These are phyloP conservation scores for Chlorella sp. DNA, from an alignment of 139 green algal species.

Conservation along the genomic window DNA sequence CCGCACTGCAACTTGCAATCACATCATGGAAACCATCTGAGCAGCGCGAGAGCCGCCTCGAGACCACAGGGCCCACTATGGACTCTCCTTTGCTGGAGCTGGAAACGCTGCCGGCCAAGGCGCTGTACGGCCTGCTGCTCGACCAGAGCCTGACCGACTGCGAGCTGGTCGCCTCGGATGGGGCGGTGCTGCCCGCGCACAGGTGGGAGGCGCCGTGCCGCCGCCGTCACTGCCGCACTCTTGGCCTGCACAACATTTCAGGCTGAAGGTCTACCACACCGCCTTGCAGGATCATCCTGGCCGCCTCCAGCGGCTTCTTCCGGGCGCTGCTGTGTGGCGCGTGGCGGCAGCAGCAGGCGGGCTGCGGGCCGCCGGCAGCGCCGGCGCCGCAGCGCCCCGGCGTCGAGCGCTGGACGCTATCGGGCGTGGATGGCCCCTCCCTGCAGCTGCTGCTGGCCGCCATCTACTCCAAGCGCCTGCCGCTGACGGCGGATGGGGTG, in stretches of 20 bases:
- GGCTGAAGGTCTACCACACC: no score
- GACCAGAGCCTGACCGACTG: slow-evolving; percentile 45
- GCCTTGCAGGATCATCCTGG: slow-evolving; percentile 50
- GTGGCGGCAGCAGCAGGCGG: slow-evolving; percentile 5
- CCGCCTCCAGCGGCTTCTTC: slow-evolving; percentile 58
- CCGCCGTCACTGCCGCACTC: no score
- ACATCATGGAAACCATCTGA: no score
- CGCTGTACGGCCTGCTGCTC: slow-evolving; percentile 51
- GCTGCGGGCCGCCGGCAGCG: neutral
- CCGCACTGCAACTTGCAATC: no score
- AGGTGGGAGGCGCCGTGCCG: neutral
- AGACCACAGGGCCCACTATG: neutral
- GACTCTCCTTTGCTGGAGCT: no score
- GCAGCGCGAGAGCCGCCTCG: no score
- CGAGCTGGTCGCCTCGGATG: slow-evolving; percentile 38
- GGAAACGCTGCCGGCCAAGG: no score
- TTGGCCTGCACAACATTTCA: no score
- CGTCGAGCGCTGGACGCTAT: slow-evolving; percentile 26
- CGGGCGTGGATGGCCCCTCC: slow-evolving; percentile 32
- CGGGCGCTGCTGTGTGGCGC: slow-evolving; percentile 53
- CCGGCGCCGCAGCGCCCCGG: neutral
- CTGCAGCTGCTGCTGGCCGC: slow-evolving; percentile 49
- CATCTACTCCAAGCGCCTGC: slow-evolving; percentile 48
- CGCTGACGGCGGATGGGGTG: neutral
- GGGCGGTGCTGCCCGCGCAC: slow-evolving; percentile 42